A percentile compares a stretch with the other conserved stretches of the same genome.
These are phyloP conservation scores for Eucalyptus erythrocorys DNA, from an alignment of 345 rosid species.

Conservation along the genomic window DNA sequence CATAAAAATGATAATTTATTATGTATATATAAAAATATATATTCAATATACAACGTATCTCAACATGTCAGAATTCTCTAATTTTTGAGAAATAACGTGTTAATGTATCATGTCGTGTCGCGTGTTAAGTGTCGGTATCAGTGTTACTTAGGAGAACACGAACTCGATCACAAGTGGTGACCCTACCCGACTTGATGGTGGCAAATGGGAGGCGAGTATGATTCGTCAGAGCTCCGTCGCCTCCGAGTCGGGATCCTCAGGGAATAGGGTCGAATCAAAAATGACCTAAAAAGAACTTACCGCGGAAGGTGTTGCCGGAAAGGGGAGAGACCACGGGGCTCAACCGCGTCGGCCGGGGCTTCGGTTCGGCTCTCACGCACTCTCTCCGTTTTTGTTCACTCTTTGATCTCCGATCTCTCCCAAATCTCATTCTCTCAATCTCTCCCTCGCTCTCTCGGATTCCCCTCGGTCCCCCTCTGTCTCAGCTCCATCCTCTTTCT, in stretches of 20 bases:
- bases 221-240: rapidly evolving
- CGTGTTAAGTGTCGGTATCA: rapidly evolving
- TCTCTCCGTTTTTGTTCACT: not conserved
- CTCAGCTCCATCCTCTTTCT: too few species aligned
- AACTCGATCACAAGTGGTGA: rapidly evolving
- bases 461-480: too few species aligned
- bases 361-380: not conserved
- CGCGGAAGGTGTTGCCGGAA: not conserved
- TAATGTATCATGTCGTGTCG: rapidly evolving
- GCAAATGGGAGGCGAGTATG: not conserved
- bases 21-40: rapidly evolving
- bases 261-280: not conserved
- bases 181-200: rapidly evolving
- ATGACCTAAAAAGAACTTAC: not conserved
- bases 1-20: too few species aligned
- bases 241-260: not conserved
- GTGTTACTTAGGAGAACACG: rapidly evolving
- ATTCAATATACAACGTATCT: rapidly evolving
- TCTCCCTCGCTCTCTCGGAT: too few species aligned
- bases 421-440: not conserved
- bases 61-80: rapidly evolving
- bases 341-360: not conserved
- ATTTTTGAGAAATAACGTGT: too few species aligned
- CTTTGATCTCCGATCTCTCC: not conserved
- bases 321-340: not conserved